Base-by-base conservation (phyloP, 345 rosid species). In the Populus nigra region DNA sequence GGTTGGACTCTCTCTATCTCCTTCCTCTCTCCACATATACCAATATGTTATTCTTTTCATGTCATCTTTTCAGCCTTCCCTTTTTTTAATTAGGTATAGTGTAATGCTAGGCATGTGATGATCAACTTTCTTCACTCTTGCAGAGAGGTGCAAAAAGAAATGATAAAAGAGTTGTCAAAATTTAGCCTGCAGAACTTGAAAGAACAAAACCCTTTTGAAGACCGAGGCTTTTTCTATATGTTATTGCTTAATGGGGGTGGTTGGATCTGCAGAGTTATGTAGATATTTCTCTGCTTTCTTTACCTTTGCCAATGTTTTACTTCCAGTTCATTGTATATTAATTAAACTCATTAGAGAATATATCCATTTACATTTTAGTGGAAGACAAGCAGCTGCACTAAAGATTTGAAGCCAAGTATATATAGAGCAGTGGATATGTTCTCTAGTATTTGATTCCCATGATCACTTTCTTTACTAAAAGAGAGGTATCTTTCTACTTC, bases 371-470 rank as follows among this genome's bases (percentile, higher is more conserved):
- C 39, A 41, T 71, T 71, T 29, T 27, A 71, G 73, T 71, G 73
- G 73, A 71, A 47, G 73, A 47, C 73, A 71, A 27, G 36, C 62
- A 71, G 73, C 73, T 25, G 73, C 25, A 71, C 38, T 47, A 18
- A 71, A 49, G 73, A 29, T 71, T 71, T 71, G 73, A 25, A 71
- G 62, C n/a, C 50, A 18, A 16, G 61, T 3, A 20, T 27, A 59
- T 3, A 20, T 27, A 59, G 29, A 59, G 73, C 17, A 49, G 20
- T 25, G n/a, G 23, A 39, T 70, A 31, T 71, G 49, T 49, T 71
- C 73, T 71, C 15, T 17, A 18, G 43, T 49, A 47, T 59, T 71
- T 71, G 73, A 49, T 71, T 71, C 73, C 53, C 33, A 25, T 33
- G 53, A 20, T 39, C 8, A 18, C 23, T 47, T 49, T 49, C 33